Evolutionary conservation across 2,329 filamentous ascomycete species (phyloP), one percentile per base, ranked within the genome.

Genomic region (Didymella pomorum): DNA sequence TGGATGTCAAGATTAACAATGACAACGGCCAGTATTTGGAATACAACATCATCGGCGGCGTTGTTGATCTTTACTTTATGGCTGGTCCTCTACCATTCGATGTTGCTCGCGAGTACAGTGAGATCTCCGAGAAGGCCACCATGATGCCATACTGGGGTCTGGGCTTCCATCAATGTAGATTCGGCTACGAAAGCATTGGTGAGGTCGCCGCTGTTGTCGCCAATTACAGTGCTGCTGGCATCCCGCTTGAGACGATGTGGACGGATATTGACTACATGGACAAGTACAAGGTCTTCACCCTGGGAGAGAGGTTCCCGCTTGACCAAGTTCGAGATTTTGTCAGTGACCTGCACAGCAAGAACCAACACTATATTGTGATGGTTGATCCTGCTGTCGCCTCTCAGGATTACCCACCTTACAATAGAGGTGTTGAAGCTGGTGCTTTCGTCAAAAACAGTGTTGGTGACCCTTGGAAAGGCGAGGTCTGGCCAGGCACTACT

Each of bases 41-140:
- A 73, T 94, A 93, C 78, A 92, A 93, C 71, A 86, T 86, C 0
- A 79, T 93, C 0, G 91, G 91, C 11, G 91, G 91, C n/a, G 84
- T 93, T 18, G 72, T 94, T 7, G 91, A 93, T 73, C 74, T 84
- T 7, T 83, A 83, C 70, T 83, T 83, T 68, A 61, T 84, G 39
- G 76, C 80, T 23, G 82, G 82, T 1, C 80, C 81, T 1, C 66
- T 73, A 10, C 81, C 82, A 0, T 76, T 78, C 16, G 76, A 81
- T 39, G 82, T 81, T 21, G 75, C 81, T 25, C 72, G 77, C 54
- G 79, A 83, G 63, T 83, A 83, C 57, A 78, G 80, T 20, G 79
- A 80, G 26, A 76, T 82, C 16, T 76, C 80, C 16, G 78, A 78
- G 3, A 76, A 78, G 58, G 75, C 79, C 11, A 78, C 76, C 0